These are phyloP conservation scores for Cynara cardunculus DNA, from an alignment of 129 eudicot genomes.

Conservation along the genomic window DNA sequence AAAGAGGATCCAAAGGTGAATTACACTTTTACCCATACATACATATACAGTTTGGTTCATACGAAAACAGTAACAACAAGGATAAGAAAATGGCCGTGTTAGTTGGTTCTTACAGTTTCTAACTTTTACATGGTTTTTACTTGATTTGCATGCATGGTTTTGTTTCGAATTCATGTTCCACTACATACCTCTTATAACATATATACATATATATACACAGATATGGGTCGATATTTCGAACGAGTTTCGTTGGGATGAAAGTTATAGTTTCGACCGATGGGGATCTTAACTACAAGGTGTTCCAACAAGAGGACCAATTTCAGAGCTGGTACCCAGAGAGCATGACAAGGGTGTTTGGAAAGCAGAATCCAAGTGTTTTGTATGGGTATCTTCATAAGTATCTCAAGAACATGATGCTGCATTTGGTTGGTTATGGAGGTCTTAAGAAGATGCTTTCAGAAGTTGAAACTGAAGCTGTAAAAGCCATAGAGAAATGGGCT, in stretches of 20 bases:
- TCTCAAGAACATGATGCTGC: constrained; percentile 79
- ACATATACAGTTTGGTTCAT: no score
- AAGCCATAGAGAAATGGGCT: constrained; percentile 49
- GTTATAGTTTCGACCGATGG: constrained; percentile 73
- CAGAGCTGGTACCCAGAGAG: constrained; percentile 86
- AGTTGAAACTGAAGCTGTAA: constrained; percentile 50
- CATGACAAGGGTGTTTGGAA: constrained; percentile 60
- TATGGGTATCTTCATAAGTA: constrained; percentile 80
- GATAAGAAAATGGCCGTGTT: no score
- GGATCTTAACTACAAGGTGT: constrained; percentile 60
- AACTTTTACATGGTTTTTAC: neutral
- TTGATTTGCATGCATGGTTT: neutral
- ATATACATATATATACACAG: constrained; percentile 20
- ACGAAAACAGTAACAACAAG: no score
- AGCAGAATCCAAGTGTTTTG: constrained; percentile 62
- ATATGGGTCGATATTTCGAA: constrained; percentile 69
- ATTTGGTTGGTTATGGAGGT: constrained; percentile 64
- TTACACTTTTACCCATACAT: neutral
- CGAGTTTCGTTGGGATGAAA: constrained; percentile 67
- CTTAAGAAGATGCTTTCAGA: constrained; percentile 66
- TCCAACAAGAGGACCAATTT: constrained; percentile 72
- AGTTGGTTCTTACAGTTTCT: no score
- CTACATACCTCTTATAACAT: no score
- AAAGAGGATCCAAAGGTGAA: constrained; percentile 71
- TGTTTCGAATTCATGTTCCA: neutral